These are phyloP conservation scores for Friedmanniomyces simplex DNA, from an alignment of 495 filamentous ascomycete genomes.

Conservation along the genomic window DNA sequence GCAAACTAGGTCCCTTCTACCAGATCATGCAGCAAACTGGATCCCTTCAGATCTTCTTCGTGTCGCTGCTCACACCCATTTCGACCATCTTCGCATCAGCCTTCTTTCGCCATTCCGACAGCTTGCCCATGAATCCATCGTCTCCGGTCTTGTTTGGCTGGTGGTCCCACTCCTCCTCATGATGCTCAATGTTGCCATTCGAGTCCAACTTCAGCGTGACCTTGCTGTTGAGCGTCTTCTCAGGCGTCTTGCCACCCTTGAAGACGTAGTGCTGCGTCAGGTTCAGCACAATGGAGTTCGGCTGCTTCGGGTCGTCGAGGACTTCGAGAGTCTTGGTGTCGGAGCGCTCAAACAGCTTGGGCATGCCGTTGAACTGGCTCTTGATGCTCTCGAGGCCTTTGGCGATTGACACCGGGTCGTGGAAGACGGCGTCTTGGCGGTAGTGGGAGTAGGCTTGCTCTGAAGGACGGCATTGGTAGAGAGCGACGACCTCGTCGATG, in stretches of 20 bases:
- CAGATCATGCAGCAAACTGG: no score
- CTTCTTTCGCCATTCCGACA: slow-evolving; percentile 13
- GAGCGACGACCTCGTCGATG: slow-evolving; percentile 11
- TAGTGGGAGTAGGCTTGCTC: slow-evolving; percentile 18
- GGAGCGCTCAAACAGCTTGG: slow-evolving; percentile 6
- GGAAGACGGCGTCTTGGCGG: slow-evolving; percentile 9
- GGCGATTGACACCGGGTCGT: slow-evolving; percentile 25
- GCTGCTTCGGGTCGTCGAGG: not conserved
- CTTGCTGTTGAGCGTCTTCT: slow-evolving; percentile 9
- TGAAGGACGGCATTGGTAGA: slow-evolving; percentile 6
- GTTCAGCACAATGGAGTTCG: slow-evolving; percentile 4
- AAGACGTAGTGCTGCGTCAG: slow-evolving; percentile 12
- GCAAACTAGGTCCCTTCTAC: no score
- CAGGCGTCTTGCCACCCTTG: slow-evolving; percentile 5
- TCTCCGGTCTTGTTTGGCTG: slow-evolving; percentile 6
- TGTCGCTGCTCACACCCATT: slow-evolving; percentile 3
- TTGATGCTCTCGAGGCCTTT: slow-evolving; percentile 20
- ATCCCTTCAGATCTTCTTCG: slow-evolving; percentile 5
- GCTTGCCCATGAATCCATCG: slow-evolving; percentile 10
- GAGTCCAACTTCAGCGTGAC: slow-evolving; percentile 6
- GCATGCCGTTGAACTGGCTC: slow-evolving; percentile 13
- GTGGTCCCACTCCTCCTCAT: slow-evolving; percentile 14
- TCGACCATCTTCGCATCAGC: slow-evolving; percentile 9
- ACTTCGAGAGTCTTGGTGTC: not conserved
- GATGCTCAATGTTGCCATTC: slow-evolving; percentile 8